phyloP scores from a whole-genome alignment of 2,329 filamentous ascomycete genomes.

The Elsinoe fawcettii region DNA sequence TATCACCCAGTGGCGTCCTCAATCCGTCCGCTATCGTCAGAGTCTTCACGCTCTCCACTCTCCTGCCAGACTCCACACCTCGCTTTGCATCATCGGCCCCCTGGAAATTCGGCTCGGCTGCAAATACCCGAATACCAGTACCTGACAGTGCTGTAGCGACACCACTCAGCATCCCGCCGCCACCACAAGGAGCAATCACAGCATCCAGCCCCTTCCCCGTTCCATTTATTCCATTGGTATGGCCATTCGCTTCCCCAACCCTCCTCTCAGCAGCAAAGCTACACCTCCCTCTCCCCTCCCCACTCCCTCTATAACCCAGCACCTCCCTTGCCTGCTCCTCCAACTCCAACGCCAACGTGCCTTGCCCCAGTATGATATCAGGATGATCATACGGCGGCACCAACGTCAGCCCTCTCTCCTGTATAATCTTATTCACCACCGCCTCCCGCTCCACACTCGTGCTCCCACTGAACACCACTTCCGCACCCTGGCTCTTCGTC shows the following conservation, averaged over 20 bases:
- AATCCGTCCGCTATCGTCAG: conserved; percentile 85
- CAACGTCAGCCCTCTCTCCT: conserved; percentile 65
- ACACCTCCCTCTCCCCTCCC: conserved; percentile 21
- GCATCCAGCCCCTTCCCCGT: conserved; percentile 32
- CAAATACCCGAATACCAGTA: conserved; percentile 70
- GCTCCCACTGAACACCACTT: conserved; percentile 72
- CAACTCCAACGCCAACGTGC: conserved; percentile 79
- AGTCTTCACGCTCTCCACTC: conserved; percentile 62
- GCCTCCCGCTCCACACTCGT: conserved; percentile 76
- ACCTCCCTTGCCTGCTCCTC: conserved; percentile 60
- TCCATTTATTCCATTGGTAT: conserved; percentile 8
- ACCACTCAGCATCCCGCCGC: conserved; percentile 80
- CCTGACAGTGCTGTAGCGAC: conserved; percentile 67
- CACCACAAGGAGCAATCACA: conserved; percentile 74
- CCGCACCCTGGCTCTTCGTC: conserved; percentile 68
- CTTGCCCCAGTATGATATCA: conserved; percentile 85
- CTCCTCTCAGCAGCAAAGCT: conserved; percentile 18
- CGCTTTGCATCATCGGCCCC: conserved; percentile 76
- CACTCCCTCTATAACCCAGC: conserved; percentile 29
- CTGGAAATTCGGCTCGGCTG: conserved; percentile 73
- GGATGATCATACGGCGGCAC: conserved; percentile 90
- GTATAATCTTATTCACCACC: conserved; percentile 60
- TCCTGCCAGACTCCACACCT: conserved; percentile 55
- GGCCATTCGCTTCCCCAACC: conserved; percentile 11
- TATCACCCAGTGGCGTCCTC: conserved; percentile 68